Conservation (phyloP, 352 stramenopile genomes). For the Phytophthora cryptogea region DNA sequence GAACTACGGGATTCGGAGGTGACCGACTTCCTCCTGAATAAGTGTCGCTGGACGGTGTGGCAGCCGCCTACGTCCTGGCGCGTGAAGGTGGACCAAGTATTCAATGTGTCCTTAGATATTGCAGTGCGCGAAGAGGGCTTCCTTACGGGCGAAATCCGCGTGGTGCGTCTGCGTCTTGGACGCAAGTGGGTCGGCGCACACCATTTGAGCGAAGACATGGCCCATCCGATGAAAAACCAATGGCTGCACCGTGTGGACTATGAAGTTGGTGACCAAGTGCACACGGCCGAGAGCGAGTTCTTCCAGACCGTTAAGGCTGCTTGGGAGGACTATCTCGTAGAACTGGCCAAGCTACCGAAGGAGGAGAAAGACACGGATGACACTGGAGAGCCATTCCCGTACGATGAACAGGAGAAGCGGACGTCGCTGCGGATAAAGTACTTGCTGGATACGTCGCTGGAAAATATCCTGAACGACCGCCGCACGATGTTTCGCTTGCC, state of each 20-base stretch:
- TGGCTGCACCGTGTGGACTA: slow-evolving; percentile 79
- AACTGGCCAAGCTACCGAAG: slow-evolving; percentile 52
- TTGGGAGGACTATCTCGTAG: slow-evolving; percentile 62
- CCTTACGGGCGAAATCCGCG: slow-evolving; percentile 53
- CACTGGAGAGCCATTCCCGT: slow-evolving; percentile 37
- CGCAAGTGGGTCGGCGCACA: slow-evolving; percentile 72
- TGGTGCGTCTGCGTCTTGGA: slow-evolving; percentile 58
- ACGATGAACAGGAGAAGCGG: slow-evolving; percentile 57
- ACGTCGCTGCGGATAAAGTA: slow-evolving; percentile 67
- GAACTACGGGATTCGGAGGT: slow-evolving; percentile 41
- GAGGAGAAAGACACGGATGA: slow-evolving; percentile 44
- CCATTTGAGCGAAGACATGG: slow-evolving; percentile 53
- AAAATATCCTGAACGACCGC: slow-evolving; percentile 50
- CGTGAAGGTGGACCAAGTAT: slow-evolving; percentile 69
- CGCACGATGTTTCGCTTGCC: slow-evolving; percentile 55
- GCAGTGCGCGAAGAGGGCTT: slow-evolving; percentile 50
- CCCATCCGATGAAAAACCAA: slow-evolving; percentile 33
- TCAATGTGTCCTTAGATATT: slow-evolving; percentile 59
- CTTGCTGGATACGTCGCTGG: slow-evolving; percentile 62
- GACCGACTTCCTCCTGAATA: slow-evolving; percentile 40
- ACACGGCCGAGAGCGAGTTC: slow-evolving; percentile 51
- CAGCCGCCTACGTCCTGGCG: slow-evolving; percentile 63
- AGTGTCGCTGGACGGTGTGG: slow-evolving; percentile 60
- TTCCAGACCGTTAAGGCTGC: slow-evolving; percentile 55
- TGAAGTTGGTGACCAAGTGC: slow-evolving; percentile 40